phyloP scores from a whole-genome alignment of 345 rosid genomes.

The Sonneratia caseolaris region DNA sequence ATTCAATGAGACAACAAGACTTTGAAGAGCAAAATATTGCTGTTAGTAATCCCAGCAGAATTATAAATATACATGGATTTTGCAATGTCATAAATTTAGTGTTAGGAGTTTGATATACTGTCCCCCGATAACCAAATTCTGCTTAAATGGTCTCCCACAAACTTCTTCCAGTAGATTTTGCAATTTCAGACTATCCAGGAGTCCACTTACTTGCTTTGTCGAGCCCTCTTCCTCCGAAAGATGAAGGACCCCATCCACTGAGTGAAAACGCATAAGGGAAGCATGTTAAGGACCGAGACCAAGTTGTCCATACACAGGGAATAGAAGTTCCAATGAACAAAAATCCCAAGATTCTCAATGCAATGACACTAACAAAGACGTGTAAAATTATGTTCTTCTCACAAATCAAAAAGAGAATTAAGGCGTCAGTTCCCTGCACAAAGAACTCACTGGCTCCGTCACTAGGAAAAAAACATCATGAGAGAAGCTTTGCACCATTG shows the following conservation, averaged over 20 bases:
- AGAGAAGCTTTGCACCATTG: not conserved
- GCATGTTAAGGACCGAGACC: not conserved
- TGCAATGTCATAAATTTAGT: not conserved
- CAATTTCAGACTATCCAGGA: not conserved
- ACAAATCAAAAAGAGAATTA: not conserved
- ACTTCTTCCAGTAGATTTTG: too few species aligned
- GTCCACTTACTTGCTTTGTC: conserved; percentile 72
- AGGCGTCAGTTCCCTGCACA: not conserved
- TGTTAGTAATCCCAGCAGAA: not conserved
- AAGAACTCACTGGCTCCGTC: not conserved
- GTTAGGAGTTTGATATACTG: not conserved
- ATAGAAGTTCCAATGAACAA: not conserved
- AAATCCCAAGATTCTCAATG: not conserved
- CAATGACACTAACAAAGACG: not conserved
- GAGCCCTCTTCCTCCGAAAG: conserved; percentile 72
- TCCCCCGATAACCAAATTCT: not conserved
- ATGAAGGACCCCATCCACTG: conserved; percentile 80
- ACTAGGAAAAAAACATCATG: not conserved
- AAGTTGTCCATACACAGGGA: not conserved
- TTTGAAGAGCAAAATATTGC: not conserved
- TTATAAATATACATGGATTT: not conserved
- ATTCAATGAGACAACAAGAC: conserved; percentile 2
- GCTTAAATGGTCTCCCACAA: too few species aligned
- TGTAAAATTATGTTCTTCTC: not conserved
- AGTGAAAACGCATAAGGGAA: conserved; percentile 11